Percentiles rank a stretch among this genome's conserved stretches.
phyloP scores from a whole-genome alignment of 805 yeast genomes.

The Saccharomycopsis malanga region DNA sequence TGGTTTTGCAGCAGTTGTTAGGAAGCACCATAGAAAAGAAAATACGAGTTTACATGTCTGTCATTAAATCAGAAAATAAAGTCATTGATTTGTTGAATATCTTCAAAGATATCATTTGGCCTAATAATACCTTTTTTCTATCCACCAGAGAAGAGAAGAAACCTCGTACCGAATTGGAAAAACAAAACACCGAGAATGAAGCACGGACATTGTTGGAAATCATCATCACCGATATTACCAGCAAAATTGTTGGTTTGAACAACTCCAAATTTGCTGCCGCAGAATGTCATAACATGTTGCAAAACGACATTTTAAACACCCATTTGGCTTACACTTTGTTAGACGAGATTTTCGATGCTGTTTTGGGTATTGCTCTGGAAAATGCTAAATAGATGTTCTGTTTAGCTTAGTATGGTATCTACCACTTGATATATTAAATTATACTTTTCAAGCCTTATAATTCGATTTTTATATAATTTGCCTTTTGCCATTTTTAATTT shows the following conservation, averaged over 20 bases:
- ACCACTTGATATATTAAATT: too few relatives aligned
- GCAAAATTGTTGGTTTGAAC: conserved; percentile 64
- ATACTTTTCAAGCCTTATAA: too few relatives aligned
- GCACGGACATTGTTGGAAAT: conserved; percentile 50
- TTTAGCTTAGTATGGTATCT: too few relatives aligned
- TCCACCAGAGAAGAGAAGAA: conserved; percentile 38
- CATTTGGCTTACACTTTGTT: conserved; percentile 53
- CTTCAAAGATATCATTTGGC: conserved; percentile 38
- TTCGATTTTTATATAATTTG: too few relatives aligned
- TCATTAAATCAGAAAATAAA: conserved; percentile 34
- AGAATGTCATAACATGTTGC: conserved; percentile 57
- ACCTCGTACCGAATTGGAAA: conserved; percentile 21
- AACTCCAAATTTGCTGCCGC: conserved; percentile 58
- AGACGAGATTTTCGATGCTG: conserved; percentile 47
- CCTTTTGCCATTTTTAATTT: too few relatives aligned
- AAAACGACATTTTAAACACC: conserved; percentile 62
- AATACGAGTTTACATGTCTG: conserved; percentile 35
- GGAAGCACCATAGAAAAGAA: conserved; percentile 83
- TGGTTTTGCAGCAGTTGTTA: conserved; percentile 74
- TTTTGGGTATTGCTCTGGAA: too few relatives aligned
- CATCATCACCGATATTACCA: conserved; percentile 56
- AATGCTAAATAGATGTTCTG: too few relatives aligned
- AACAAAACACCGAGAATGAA: conserved; percentile 47
- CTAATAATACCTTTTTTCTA: conserved; percentile 45
- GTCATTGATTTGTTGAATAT: conserved; percentile 35